Evolutionary conservation across 2,329 filamentous ascomycete genomes (phyloP).

Genomic region (Endothia cerciana): DNA sequence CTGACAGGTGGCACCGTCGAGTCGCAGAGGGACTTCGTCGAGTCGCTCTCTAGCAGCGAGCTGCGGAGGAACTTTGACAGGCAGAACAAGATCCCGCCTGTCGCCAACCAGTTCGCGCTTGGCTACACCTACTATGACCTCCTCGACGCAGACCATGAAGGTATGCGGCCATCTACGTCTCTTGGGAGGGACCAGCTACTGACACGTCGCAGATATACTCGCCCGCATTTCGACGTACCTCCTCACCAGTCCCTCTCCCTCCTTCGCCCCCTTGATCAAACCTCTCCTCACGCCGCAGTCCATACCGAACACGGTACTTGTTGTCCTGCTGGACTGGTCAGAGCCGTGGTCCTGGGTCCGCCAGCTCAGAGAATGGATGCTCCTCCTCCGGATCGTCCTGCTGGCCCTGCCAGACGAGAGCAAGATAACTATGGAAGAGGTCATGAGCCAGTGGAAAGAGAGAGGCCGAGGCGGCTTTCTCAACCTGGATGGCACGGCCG

Average conservation of each 20-base stretch:
- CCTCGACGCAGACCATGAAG: constrained; percentile 90
- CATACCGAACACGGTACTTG: constrained; percentile 83
- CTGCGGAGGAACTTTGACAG: constrained; percentile 57
- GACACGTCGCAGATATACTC: constrained; percentile 70
- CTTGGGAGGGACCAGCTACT: constrained; percentile 21
- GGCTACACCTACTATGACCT: constrained; percentile 97
- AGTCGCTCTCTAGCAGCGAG: constrained; percentile 61
- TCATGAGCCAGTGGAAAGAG: constrained; percentile 79
- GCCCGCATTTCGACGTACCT: constrained; percentile 89
- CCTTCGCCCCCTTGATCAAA: constrained; percentile 80
- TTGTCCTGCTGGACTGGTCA: constrained; percentile 94
- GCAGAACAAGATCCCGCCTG: constrained; percentile 67
- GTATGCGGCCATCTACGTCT: constrained; percentile 56
- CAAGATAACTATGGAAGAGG: constrained; percentile 84
- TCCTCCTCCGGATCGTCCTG: constrained; percentile 78
- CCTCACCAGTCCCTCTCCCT: constrained; percentile 79
- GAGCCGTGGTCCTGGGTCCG: constrained; percentile 92
- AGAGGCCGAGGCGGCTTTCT: constrained; percentile 68
- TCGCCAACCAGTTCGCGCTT: constrained; percentile 89
- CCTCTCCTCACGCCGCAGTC: constrained; percentile 84
- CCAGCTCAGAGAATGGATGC: constrained; percentile 86
- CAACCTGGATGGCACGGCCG: constrained; percentile 64
- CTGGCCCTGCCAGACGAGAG: constrained; percentile 74
- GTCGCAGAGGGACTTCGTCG: constrained; percentile 83
- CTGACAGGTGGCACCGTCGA: constrained; percentile 75